phyloP scores from a whole-genome alignment of 2,329 filamentous ascomycete species.

The Endothia cerciana region DNA sequence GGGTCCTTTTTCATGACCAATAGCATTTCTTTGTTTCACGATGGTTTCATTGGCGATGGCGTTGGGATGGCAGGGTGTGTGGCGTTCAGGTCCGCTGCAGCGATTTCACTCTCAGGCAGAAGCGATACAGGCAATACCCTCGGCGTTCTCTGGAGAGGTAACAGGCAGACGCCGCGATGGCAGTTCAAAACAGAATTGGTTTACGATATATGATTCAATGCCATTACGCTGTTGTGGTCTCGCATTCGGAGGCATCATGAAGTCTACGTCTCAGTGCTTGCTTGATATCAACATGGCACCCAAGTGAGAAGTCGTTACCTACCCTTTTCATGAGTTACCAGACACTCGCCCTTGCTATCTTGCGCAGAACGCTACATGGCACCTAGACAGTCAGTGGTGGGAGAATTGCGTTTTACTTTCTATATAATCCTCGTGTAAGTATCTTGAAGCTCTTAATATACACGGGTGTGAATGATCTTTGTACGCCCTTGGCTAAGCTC shows the following conservation, averaged over 20 bases:
- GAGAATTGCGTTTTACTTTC: not conserved
- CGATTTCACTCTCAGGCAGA: slow-evolving; percentile 7
- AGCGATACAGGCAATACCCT: slow-evolving; percentile 27
- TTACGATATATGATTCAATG: slow-evolving; percentile 16
- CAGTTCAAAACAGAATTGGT: slow-evolving; percentile 33
- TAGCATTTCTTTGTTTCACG: not conserved
- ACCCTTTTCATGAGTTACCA: not conserved
- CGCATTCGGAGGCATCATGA: not conserved
- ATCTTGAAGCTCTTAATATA: not conserved
- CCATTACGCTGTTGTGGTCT: slow-evolving; percentile 2
- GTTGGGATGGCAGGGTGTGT: slow-evolving; percentile 23
- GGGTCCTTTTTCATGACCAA: not conserved
- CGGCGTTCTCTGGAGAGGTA: slow-evolving; percentile 24
- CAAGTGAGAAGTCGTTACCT: not conserved
- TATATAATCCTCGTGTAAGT: not conserved
- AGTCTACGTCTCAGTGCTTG: not conserved
- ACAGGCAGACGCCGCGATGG: slow-evolving; percentile 3
- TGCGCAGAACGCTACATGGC: not conserved
- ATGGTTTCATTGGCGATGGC: not conserved
- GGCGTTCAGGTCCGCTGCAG: slow-evolving; percentile 32
- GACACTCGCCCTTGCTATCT: not conserved
- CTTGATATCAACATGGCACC: not conserved
- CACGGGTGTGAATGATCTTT: not conserved
- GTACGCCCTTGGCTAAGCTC: not conserved
- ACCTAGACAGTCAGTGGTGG: not conserved